These are phyloP conservation scores for Lecanicillium sp. DNA, from an alignment of 2,329 filamentous ascomycete species.

Conservation along the genomic window DNA sequence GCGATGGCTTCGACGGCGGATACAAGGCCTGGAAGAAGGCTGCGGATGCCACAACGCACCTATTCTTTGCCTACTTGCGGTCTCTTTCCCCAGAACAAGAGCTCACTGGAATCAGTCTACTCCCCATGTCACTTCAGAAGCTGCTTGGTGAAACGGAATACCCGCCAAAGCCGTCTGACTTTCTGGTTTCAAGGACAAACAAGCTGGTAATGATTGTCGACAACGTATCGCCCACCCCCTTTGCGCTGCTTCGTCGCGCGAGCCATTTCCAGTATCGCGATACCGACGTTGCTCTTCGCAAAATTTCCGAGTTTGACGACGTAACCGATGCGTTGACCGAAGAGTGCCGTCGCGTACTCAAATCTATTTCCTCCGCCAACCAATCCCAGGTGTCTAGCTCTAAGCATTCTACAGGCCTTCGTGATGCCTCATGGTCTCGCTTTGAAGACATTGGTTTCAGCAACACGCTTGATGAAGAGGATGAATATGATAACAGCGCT, in stretches of 20 bases:
- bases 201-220: conserved; percentile 97
- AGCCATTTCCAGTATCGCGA: conserved; percentile 95
- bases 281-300: conserved; percentile 72
- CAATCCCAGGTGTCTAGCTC: conserved; percentile 68
- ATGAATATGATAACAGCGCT: conserved; percentile 51
- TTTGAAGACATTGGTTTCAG: conserved; percentile 94
- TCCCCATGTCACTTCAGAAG: conserved; percentile 86
- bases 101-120: conserved; percentile 69
- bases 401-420: conserved; percentile 63
- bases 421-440: conserved; percentile 89
- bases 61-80: conserved; percentile 95
- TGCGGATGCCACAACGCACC: conserved; percentile 89
- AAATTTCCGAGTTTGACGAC: conserved; percentile 84
- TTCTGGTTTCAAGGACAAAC: conserved; percentile 73
- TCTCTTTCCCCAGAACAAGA: conserved; percentile 77
- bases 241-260: conserved; percentile 78
- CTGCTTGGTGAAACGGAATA: conserved; percentile 90
- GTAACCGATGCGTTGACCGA: conserved; percentile 82
- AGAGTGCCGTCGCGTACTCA: conserved; percentile 85
- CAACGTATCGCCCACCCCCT: conserved; percentile 87
- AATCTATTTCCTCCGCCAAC: conserved; percentile 80
- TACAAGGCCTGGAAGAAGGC: conserved; percentile 84
- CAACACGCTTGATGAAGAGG: conserved; percentile 62
- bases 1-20: conserved; percentile 87
- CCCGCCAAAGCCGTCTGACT: conserved; percentile 67